phyloP scores from a whole-genome alignment of 495 filamentous ascomycete genomes.

The Oleoguttula mirabilis region DNA sequence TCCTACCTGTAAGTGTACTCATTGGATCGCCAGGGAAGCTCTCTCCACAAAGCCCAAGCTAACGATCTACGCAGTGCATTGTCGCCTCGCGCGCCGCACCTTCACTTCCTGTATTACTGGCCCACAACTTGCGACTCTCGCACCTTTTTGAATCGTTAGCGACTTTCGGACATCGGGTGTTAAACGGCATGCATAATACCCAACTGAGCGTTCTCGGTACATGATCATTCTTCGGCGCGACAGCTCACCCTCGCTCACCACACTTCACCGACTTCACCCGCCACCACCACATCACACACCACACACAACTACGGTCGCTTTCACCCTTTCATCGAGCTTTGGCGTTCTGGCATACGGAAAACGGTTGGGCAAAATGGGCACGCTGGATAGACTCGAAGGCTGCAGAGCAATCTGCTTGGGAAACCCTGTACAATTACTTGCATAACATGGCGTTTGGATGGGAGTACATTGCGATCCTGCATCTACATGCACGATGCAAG shows the following conservation, averaged over 20 bases:
- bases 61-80: too few species aligned
- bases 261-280: background rate
- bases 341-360: background rate
- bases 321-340: background rate
- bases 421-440: conserved; percentile 5
- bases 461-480: too few species aligned
- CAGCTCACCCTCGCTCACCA: background rate
- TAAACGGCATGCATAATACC: conserved; percentile 6
- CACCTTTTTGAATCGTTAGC: background rate
- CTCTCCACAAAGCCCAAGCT: too few species aligned
- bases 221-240: conserved; percentile 1
- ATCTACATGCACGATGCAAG: too few species aligned
- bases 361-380: background rate
- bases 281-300: background rate
- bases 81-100: too few species aligned
- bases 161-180: background rate
- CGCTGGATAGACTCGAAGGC: background rate
- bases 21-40: too few species aligned
- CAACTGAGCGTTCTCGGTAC: background rate
- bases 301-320: background rate
- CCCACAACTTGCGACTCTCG: too few species aligned
- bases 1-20: too few species aligned
- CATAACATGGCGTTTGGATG: background rate
- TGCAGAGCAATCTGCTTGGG: conserved; percentile 14
- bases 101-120: too few species aligned